Evolutionary conservation across 805 yeast species (phyloP), one percentile per base, ranked within the genome.

Genomic region (Metschnikowia henanensis): DNA sequence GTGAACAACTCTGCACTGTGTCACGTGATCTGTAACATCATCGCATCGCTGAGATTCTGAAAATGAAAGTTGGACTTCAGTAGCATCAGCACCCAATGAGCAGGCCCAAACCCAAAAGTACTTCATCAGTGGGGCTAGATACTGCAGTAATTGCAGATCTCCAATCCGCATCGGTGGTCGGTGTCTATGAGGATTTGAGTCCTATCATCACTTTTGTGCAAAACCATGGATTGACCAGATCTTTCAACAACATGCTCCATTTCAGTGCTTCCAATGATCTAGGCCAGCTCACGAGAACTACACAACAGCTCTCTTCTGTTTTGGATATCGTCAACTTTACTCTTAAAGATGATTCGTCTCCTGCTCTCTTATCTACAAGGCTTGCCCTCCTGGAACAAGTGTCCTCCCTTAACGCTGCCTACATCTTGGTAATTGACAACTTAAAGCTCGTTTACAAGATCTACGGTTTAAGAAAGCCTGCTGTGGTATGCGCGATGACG

Each of bases 371-470:
- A 41, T 44, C 47, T 17, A 30, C 37, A 8, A 47, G 46, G 37
- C 40, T 49, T 12, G 20, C 46, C 15, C 41, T 56, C n/a, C 41
- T 51, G 9, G 57, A 56, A 25, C 49, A 58, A 35, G 45, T 49
- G 55, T 61, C 39, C 5, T 35, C 36, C n/a, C 43, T 66, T 26
- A 40, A 51, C 3, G 65, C 65, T 7, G 58, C 83, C 19, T 73
- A 83, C 43, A 73, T 72, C 39, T 75, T 75, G 12, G 64, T 90
- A 3, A 59, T 89, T 8, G 65, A 72, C 1, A 74, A 72, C 36
- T 59, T 76, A 33, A 86, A 83, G 53, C 75, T 81, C 6, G 66
- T 90, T 3, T 87, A 85, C 62, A 71, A 95, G 52, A 81, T 85
- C 15, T 66, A 90, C 30, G 77, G 75, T 47, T 75, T 79, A 41